Evolutionary conservation across 768 basidiomycete genomes (phyloP), one percentile per base, ranked within the genome.

Genomic region (Calocybe cyanea): DNA sequence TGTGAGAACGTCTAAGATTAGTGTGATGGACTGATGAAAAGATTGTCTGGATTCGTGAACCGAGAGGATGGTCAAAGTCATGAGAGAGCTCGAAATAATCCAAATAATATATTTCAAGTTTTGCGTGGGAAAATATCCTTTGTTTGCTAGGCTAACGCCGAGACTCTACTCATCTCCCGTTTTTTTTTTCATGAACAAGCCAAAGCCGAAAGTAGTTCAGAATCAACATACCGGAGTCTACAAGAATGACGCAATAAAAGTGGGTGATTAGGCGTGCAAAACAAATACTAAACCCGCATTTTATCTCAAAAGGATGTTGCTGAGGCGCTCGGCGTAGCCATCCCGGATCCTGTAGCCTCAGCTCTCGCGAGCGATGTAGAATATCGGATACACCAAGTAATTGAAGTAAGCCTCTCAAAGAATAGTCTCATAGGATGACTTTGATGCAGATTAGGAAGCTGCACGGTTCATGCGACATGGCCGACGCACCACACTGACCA

Each of bases 401-500:
- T 95, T 55, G 91, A 96, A 78, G 92, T 91, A 52, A 34, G 71
- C 57, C 15, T 30, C 43, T 6, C 21, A 19, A 18, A 30, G 19
- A 19, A 21, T 18, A n/a, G 14, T n/a, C 14, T 41, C 15, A 33
- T 18, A 35, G 47, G 41, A 39, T 39, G 28, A 23, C 32, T 38
- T 36, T 48, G 45, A 17, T 21, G 44, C 52, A 46, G 42, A 37
- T 33, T 68, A 94, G 87, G 95, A 98, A 77, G 92, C 95, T 7
- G 84, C 92, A 19, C 87, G 94, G 41, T 99, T 95, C 67, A 96
- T 95, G 90, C 80, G 92, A 18, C 93, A 98, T 64, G 88, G 88
- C 5, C 81, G 89, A 46, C 76, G 96, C 44, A 92, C 87, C n/a
- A 87, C 87, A 0, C 74, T 99, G 63, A 87, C 83, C 7, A 88